These are phyloP conservation scores for Xylaria sp. DNA, from an alignment of 2,329 filamentous ascomycete genomes.

Conservation along the genomic window DNA sequence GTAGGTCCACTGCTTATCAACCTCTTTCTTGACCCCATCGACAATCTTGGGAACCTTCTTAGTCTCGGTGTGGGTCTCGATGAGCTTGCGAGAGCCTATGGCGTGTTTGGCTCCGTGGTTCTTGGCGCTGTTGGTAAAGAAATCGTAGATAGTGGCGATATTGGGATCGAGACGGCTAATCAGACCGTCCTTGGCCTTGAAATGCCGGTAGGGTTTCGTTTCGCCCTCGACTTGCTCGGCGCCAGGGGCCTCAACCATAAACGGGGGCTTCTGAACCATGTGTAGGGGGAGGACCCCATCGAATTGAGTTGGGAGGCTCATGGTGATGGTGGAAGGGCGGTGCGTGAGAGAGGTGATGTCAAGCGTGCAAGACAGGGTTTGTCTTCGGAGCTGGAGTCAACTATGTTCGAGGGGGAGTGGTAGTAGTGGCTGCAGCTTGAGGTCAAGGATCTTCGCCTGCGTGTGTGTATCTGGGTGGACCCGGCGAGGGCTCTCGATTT, in stretches of 20 bases:
- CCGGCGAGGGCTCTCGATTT: neutral
- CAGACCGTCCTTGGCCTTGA: constrained; percentile 71
- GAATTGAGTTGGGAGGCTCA: constrained; percentile 34
- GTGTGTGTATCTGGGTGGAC: neutral
- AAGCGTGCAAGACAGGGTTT: constrained; percentile 16
- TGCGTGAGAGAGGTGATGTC: constrained; percentile 5
- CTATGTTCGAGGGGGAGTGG: neutral
- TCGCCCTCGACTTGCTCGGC: constrained; percentile 74
- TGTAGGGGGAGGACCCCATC: constrained; percentile 54
- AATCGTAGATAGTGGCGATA: constrained; percentile 77
- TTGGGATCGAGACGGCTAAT: constrained; percentile 66
- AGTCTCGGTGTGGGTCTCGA: constrained; percentile 78
- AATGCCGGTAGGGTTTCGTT: constrained; percentile 79
- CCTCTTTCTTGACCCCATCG: constrained; percentile 75
- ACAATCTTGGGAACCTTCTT: constrained; percentile 90
- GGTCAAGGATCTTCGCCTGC: neutral
- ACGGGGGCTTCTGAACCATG: constrained; percentile 71
- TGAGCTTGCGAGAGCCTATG: constrained; percentile 71
- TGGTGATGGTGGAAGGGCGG: constrained; percentile 12
- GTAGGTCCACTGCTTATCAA: constrained; percentile 90
- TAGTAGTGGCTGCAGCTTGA: neutral
- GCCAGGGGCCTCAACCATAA: constrained; percentile 72
- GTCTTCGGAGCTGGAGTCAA: neutral
- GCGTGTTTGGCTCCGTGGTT: constrained; percentile 65
- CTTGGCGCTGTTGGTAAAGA: constrained; percentile 70